Percentiles rank a stretch among this genome's conserved stretches.
These are phyloP conservation scores for Lignosus rhinocerotis DNA, from an alignment of 1,284 basidiomycete species.

Conservation along the genomic window DNA sequence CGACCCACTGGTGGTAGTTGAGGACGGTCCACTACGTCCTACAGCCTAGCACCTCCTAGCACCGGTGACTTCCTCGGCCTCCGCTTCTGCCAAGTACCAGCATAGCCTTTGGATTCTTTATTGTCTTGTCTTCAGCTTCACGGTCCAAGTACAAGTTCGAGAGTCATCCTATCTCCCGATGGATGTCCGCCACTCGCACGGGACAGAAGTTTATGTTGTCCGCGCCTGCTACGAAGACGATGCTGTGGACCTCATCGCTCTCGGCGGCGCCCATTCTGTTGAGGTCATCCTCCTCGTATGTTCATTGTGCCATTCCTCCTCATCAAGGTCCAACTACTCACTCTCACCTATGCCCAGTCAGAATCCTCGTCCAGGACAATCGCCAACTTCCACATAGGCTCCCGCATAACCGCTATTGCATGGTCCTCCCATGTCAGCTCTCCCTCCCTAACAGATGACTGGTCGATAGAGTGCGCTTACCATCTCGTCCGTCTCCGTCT, in stretches of 20 bases:
- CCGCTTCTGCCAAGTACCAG: too few relatives aligned
- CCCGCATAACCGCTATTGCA: slow-evolving; percentile 69
- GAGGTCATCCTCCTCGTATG: slow-evolving; percentile 66
- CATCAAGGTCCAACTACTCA: slow-evolving; percentile 4
- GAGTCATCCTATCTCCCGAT: slow-evolving; percentile 33
- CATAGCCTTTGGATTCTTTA: too few relatives aligned
- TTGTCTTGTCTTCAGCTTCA: too few relatives aligned
- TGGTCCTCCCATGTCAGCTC: slow-evolving; percentile 73
- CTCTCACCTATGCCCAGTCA: slow-evolving; percentile 26
- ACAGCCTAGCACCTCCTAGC: too few relatives aligned
- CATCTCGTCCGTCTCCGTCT: not conserved
- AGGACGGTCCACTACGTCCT: too few relatives aligned
- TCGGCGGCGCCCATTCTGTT: slow-evolving; percentile 71
- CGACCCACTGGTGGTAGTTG: too few relatives aligned
- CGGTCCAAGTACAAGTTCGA: too few relatives aligned
- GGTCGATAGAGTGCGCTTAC: slow-evolving; percentile 66
- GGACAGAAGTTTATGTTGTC: slow-evolving; percentile 58
- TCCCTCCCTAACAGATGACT: slow-evolving; percentile 60
- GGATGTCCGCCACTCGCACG: slow-evolving; percentile 61
- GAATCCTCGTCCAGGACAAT: slow-evolving; percentile 44
- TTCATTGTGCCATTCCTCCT: slow-evolving; percentile 20
- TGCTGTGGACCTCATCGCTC: slow-evolving; percentile 65
- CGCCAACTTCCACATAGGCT: slow-evolving; percentile 75
- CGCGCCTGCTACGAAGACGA: slow-evolving; percentile 63
- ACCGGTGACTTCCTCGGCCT: too few relatives aligned